Evolutionary conservation across 352 stramenopile species (phyloP), one percentile per base, ranked within the genome.

Genomic region (Globisporangium iwayamae): DNA sequence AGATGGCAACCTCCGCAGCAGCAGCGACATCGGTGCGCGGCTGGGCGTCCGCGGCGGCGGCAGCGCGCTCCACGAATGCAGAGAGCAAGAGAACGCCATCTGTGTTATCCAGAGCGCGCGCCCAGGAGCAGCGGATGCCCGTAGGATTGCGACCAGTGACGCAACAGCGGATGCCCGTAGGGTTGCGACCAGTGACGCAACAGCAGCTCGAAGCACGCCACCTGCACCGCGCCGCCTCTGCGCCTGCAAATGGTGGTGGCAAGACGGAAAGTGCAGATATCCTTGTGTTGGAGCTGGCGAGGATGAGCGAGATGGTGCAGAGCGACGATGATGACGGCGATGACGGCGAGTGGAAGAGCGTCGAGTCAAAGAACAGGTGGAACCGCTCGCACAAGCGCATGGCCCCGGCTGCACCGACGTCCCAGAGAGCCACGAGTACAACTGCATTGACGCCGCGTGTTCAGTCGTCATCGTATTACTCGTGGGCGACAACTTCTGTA

Each of bases 171-270:
- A 34, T 52, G 22, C 45, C 62, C 1, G 62, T 67, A 45, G 62
- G 62, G 2, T 25, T 67, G 9, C 62, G 62, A 2, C 62, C 62
- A 16, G 62, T 67, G 45, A 67, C 62, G 22, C 62, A 67, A 45
- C 62, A 67, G 46, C 62, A 67, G 46, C 54, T 67, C 39, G 62
- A 67, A 22, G 62, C 54, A 46, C 62, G 62, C 3, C 54, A 56
- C 46, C 3, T 62, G 13, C 54, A 34, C 4, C 62, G 62, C 34
- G 47, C 47, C 4, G 34, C 47, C 32, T 57, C 47, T 34, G 46
- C 38, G 52, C n/a, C 52, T 43, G 7, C 25, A 14, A 30, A 32
- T 22, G n/a, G 30, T 2, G 30, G 22, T 0, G 7, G 20, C 8
- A 41, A 41, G 30, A 13, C 28, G 16, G 7, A 16, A 48, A 52